Percentiles rank a stretch among this genome's conserved stretches.
phyloP scores from a whole-genome alignment of 352 stramenopile species.

The Pythium myriotylum region DNA sequence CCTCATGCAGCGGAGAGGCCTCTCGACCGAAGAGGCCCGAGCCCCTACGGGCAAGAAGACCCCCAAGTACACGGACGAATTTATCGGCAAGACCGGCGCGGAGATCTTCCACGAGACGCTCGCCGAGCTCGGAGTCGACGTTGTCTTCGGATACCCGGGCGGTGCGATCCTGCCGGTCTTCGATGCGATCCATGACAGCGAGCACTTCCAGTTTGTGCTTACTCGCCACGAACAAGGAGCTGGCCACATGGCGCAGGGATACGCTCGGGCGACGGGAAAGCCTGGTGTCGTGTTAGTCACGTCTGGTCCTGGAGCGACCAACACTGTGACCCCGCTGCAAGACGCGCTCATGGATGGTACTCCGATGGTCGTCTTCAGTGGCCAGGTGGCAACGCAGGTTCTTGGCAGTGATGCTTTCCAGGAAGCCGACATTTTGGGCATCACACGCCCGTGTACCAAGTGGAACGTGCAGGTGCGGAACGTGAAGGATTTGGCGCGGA shows the following conservation, averaged over 20 bases:
- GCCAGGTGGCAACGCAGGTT: slow-evolving; percentile 93
- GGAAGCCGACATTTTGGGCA: slow-evolving; percentile 83
- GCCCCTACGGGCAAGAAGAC: slow-evolving; percentile 18
- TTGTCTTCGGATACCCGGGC: slow-evolving; percentile 94
- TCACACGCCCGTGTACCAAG: slow-evolving; percentile 93
- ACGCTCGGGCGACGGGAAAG: slow-evolving; percentile 82
- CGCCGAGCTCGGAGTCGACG: slow-evolving; percentile 87
- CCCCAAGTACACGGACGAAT: slow-evolving; percentile 73
- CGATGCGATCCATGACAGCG: slow-evolving; percentile 92
- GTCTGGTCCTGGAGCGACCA: slow-evolving; percentile 92
- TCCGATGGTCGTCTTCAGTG: slow-evolving; percentile 94
- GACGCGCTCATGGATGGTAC: slow-evolving; percentile 96
- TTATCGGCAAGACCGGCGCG: slow-evolving; percentile 91
- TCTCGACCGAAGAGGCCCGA: slow-evolving; percentile 25
- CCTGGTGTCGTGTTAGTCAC: slow-evolving; percentile 93
- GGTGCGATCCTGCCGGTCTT: slow-evolving; percentile 94
- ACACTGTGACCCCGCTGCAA: slow-evolving; percentile 93
- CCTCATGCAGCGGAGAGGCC: slow-evolving; percentile 31
- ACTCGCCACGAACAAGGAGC: slow-evolving; percentile 84
- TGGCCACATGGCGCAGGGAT: slow-evolving; percentile 87
- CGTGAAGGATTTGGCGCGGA: slow-evolving; percentile 93
- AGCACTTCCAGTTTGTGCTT: slow-evolving; percentile 83
- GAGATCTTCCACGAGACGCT: slow-evolving; percentile 95
- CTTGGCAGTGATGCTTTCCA: slow-evolving; percentile 94
- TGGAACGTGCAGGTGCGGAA: slow-evolving; percentile 97